Percentiles rank a stretch among this genome's conserved stretches.
Evolutionary conservation across 495 filamentous ascomycete species (phyloP).

Genomic region (Penicilliopsis zonata): DNA sequence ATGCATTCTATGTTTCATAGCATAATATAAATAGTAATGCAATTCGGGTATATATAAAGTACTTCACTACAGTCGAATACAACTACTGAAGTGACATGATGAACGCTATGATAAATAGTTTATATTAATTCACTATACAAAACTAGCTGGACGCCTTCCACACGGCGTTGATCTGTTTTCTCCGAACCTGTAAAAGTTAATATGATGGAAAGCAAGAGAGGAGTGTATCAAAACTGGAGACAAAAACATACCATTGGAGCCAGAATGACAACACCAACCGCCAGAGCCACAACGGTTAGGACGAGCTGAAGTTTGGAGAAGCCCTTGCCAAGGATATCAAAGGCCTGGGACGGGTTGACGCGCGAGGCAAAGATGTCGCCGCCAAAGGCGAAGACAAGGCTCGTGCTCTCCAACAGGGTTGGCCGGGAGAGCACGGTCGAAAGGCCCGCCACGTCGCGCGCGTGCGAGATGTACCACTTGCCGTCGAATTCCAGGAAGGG

Average conservation of each 20-base stretch:
- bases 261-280: constrained; percentile 58
- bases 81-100: too few species aligned
- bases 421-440: constrained; percentile 59
- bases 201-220: not conserved
- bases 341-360: constrained; percentile 71
- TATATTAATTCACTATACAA: too few species aligned
- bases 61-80: too few species aligned
- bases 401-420: constrained; percentile 83
- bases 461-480: constrained; percentile 68
- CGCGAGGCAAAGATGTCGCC: constrained; percentile 77
- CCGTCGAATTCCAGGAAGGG: constrained; percentile 78
- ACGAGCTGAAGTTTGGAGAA: constrained; percentile 85
- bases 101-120: too few species aligned
- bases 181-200: constrained; percentile 22
- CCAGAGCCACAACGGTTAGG: constrained; percentile 67
- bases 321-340: constrained; percentile 84
- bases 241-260: constrained; percentile 65
- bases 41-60: too few species aligned
- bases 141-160: constrained; percentile 24
- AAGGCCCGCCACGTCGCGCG: constrained; percentile 68
- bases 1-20: too few species aligned
- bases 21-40: too few species aligned
- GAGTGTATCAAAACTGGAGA: not conserved
- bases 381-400: constrained; percentile 81
- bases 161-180: constrained; percentile 28